Evolutionary conservation across 1,139 yeast genomes (phyloP), one percentile per base, ranked within the genome.

Genomic region (Geotrichum europaeum): DNA sequence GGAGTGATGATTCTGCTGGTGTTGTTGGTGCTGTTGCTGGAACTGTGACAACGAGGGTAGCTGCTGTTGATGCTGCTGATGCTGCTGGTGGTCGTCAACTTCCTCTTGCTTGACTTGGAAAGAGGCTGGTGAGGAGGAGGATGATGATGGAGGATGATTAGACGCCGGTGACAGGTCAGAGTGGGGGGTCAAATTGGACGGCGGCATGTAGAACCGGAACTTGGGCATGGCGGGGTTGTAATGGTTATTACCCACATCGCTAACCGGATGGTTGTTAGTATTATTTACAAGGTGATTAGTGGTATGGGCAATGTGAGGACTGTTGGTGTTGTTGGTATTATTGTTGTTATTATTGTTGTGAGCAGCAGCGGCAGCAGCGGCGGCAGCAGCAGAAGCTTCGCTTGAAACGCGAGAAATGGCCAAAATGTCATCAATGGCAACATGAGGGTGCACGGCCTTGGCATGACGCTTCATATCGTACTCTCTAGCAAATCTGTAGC

Each of bases 381-480:
- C 24, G 47, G 25, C 40, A 18, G 47, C 47, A n/a, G 47, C 47
- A 40, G 47, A 40, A 40, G 47, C 47, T 18, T 40, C 47, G 18
- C 47, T 40, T 1, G 57, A 40, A 6, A 32, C 49, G 12, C 51
- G 55, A 18, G 57, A 57, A 24, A 57, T 57, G 20, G 57, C 56
- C 49, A 59, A 40, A 49, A 61, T 25, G 3, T 54, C 55, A 28
- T 60, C 63, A 28, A 61, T 34, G 20, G 50, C 53, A 45, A 60
- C 57, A 28, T 55, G 57, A 20, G 66, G 60, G 57, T 72, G 76
- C 24, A 61, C 60, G 5, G 73, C 65, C 13, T 66, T 67, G 34
- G 74, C 58, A 59, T 78, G 81, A 7, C 81, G 71, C 32, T 67
- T 66, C 60, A 77, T 63, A 62, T 78, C 81, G 62, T 77, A 77